These are phyloP conservation scores for Claviceps humidiphila DNA, from an alignment of 2,329 filamentous ascomycete genomes.

Conservation along the genomic window DNA sequence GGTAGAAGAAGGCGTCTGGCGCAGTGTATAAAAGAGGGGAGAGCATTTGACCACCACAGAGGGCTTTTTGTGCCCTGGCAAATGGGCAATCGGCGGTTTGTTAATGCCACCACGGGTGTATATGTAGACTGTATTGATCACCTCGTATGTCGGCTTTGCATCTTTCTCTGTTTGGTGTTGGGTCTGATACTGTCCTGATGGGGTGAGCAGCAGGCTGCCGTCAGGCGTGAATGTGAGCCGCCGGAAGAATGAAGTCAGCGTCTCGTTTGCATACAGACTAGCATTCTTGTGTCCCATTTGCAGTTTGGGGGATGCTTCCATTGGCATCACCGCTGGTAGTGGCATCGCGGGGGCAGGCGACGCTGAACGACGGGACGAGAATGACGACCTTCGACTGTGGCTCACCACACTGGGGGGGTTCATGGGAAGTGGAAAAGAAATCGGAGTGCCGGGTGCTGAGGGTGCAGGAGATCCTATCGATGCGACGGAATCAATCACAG, in stretches of 20 bases:
- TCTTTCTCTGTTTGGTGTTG: slow-evolving; percentile 54
- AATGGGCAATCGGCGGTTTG: slow-evolving; percentile 85
- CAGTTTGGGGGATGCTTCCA: slow-evolving; percentile 77
- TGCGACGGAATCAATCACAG: slow-evolving; percentile 35
- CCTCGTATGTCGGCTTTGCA: slow-evolving; percentile 63
- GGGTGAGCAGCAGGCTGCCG: slow-evolving; percentile 84
- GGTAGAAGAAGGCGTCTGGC: slow-evolving; percentile 54
- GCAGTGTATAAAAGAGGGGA: slow-evolving; percentile 72
- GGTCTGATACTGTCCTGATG: slow-evolving; percentile 87
- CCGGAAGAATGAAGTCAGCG: slow-evolving; percentile 91
- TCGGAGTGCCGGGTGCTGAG: slow-evolving; percentile 87
- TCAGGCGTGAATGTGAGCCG: slow-evolving; percentile 90
- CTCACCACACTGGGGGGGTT: slow-evolving; percentile 83
- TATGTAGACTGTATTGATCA: slow-evolving; percentile 96
- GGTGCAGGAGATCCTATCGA: slow-evolving; percentile 70
- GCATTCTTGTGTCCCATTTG: slow-evolving; percentile 65
- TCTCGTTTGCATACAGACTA: slow-evolving; percentile 91
- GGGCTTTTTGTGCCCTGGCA: slow-evolving; percentile 95
- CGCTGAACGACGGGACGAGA: slow-evolving; percentile 74
- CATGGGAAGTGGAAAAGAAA: slow-evolving; percentile 82
- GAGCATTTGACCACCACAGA: slow-evolving; percentile 94
- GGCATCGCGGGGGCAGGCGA: slow-evolving; percentile 91
- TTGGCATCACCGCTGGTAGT: slow-evolving; percentile 86
- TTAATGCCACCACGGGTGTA: slow-evolving; percentile 95
- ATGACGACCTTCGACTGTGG: slow-evolving; percentile 88